Evolutionary conservation across 2,329 filamentous ascomycete species (phyloP), one percentile per base, ranked within the genome.

Genomic region (Bipolaris oryzae): DNA sequence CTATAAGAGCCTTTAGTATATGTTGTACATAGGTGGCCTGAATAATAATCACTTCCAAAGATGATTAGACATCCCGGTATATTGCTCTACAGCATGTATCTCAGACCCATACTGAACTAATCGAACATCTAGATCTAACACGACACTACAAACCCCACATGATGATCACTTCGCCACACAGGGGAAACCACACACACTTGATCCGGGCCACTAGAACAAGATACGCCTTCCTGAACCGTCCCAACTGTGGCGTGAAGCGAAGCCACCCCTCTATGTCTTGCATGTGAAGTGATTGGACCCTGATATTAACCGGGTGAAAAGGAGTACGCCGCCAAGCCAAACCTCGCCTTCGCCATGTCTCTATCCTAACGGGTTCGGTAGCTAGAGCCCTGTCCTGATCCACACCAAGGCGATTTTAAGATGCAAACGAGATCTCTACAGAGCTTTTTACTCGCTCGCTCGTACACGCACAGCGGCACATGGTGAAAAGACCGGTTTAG

Each of bases 261-360:
- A 28, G n/a, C 28, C 16, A 31, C n/a, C 2, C 21, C 21, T 16
- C 18, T 18, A 25, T n/a, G 44, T 23, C 51, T 41, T 28, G 42
- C 35, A n/a, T 3, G 13, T 35, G 31, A 35, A 41, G 10, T 42
- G 31, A 20, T 43, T 25, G 21, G 28, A 15, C 41, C 20, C 25
- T 13, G 35, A 37, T n/a, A 46, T 53, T 53, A 58, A 18, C 51
- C 55, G 58, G 38, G 41, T 55, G 48, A 53, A 55, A 58, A 47
- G 55, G 43, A 47, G 16, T 18, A 31, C 28, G 28, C 16, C n/a
- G 21, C n/a, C 25, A 44, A 52, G 46, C 16, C 28, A 11, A 28
- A 45, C 25, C 31, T 41, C 45, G 21, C 35, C 41, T 44, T 35
- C 21, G 7, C 28, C 28, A 31, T 31, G 10, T 37, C 25, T 18